Conservation (phyloP, 768 basidiomycete genomes). For the Kondoa subrosea region DNA sequence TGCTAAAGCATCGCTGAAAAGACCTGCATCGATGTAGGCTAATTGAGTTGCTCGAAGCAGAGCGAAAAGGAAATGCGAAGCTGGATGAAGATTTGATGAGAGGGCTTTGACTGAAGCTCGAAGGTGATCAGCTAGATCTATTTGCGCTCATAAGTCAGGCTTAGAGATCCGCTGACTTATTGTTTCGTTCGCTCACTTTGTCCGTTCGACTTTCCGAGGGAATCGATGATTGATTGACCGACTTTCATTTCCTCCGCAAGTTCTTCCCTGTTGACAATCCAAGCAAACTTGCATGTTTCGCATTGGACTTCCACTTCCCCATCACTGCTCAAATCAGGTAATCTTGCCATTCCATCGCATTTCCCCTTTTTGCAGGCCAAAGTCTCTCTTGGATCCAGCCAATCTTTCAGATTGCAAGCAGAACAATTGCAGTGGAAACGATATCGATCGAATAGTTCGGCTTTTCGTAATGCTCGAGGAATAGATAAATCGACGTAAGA, state of each 20-base stretch:
- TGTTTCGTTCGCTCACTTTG: not conserved
- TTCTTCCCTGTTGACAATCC: not conserved
- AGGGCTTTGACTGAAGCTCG: not conserved
- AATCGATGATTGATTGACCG: not conserved
- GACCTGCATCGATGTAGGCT: conserved; percentile 1
- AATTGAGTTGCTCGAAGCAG: conserved; percentile 1
- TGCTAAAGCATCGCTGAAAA: not conserved
- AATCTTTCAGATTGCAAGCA: conserved; percentile 37
- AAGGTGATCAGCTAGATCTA: conserved; percentile 5
- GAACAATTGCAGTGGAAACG: conserved; percentile 56
- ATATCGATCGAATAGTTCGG: conserved; percentile 52
- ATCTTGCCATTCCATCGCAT: conserved; percentile 13
- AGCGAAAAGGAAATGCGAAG: not conserved
- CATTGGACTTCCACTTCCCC: not conserved
- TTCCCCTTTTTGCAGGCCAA: conserved; percentile 39
- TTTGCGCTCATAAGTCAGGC: not conserved
- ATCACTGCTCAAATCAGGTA: conserved; percentile 10
- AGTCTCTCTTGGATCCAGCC: conserved; percentile 50
- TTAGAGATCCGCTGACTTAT: not conserved
- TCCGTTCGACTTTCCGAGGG: not conserved
- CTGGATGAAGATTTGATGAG: not conserved
- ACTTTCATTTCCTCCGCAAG: conserved; percentile 1
- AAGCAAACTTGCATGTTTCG: not conserved
- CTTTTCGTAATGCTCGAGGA: conserved; percentile 43
- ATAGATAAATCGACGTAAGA: conserved; percentile 73